Base-by-base conservation (phyloP, 441 rosid species). In the Oxalis stricta region DNA sequence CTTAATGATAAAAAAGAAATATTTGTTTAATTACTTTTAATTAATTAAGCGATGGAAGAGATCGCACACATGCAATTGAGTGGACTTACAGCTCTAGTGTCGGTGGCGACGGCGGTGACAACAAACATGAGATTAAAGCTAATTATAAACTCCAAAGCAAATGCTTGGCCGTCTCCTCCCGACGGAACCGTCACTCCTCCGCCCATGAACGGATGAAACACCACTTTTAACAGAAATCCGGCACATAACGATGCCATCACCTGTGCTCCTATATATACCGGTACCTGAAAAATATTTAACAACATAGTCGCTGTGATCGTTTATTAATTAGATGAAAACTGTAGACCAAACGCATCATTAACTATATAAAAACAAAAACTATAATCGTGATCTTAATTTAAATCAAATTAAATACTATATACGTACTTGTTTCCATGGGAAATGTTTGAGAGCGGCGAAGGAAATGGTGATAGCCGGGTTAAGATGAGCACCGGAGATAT, bases 401-500 rank as follows among this genome's bases (percentile, higher is more conserved):
- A n/a, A 19, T 2, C 1, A 7, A 21, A 9, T 10, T 5, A 18
- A 44, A 53, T 33, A 46, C 23, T 30, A 5, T 41, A 26, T 22
- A 4, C 12, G 10, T 55, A 82, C 94, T 36, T 84, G 84, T 66
- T 72, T 84, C 97, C 97, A 82, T 16, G 91, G 91, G 48, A 88
- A 84, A 61, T 79, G 93, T 36, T 64, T 73, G 22, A 82, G 67
- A 13, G 91, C 84, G 41, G 97, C 85, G 50, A 79, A 88, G 31
- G 82, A 57, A 49, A 84, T 72, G 60, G 97, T 84, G 46, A 88
- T 2, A 10, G 91, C 63, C 4, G 95, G 97, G 57, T 88, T 88
- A 24, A 88, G 85, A 67, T 88, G 94, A 10, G 95, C 97, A 9
- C 97, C 95, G 1, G 95, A 88, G 64, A 88, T 88, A 53, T 88